Percentiles rank a stretch among this genome's conserved stretches.
Conservation (phyloP, 2,329 filamentous ascomycete genomes). For the Leptographium lundbergii region DNA sequence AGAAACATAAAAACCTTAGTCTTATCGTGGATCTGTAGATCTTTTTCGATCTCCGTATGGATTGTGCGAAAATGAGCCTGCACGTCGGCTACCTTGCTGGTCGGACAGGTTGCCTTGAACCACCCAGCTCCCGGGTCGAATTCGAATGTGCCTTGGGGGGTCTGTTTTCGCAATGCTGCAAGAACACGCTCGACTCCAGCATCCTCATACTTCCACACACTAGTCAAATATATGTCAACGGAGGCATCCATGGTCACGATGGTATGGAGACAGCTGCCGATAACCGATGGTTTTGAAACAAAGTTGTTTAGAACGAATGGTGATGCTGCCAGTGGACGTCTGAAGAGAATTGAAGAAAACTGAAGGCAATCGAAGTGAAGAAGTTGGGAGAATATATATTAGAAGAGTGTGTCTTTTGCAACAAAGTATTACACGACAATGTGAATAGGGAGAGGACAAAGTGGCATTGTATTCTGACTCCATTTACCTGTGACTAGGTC, state of each 20-base stretch:
- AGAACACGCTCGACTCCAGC: constrained; percentile 14
- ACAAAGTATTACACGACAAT: no score
- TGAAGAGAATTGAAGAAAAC: neutral
- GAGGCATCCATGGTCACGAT: constrained; percentile 2
- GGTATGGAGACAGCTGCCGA: no score
- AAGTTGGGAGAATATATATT: neutral
- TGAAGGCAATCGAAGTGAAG: no score
- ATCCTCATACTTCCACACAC: constrained; percentile 16
- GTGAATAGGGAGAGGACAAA: no score
- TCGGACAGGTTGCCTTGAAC: constrained; percentile 15
- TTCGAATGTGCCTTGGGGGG: constrained; percentile 12
- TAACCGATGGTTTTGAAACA: neutral
- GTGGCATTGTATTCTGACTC: no score
- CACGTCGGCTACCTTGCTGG: constrained; percentile 4
- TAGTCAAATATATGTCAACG: constrained; percentile 15
- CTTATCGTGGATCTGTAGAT: neutral
- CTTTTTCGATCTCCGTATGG: constrained; percentile 6
- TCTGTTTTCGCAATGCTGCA: constrained; percentile 6
- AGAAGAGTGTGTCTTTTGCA: neutral
- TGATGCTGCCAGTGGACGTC: no score
- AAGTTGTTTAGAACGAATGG: neutral
- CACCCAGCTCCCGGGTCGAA: constrained; percentile 14
- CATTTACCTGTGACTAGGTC: no score
- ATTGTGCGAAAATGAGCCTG: constrained; percentile 8
- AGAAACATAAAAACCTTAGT: neutral